Evolutionary conservation across 352 stramenopile species (phyloP).

Genomic region (Phytophthora pluvialis): DNA sequence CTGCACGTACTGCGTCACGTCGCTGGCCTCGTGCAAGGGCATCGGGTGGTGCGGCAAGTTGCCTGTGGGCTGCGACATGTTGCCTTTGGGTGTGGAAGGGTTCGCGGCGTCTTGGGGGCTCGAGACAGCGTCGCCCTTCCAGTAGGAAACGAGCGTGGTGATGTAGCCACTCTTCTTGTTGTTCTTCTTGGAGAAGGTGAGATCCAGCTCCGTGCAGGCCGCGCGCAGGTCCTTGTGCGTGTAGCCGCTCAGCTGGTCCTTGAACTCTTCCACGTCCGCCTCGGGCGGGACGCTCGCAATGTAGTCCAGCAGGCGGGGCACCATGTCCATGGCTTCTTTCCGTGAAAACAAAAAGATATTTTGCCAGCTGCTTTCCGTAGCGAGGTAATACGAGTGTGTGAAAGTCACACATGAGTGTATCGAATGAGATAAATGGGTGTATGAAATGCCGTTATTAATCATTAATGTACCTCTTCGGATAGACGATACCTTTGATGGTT

Average conservation of each 20-base stretch:
- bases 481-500: too few species aligned
- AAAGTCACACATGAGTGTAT: neutral
- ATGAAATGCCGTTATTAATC: neutral
- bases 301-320: slow-evolving; percentile 27
- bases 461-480: too few species aligned
- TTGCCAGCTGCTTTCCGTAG: neutral
- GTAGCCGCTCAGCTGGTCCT: slow-evolving; percentile 24
- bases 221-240: slow-evolving; percentile 22
- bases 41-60: slow-evolving; percentile 13
- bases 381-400: neutral
- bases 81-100: neutral
- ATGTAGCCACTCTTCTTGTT: slow-evolving; percentile 31
- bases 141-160: slow-evolving; percentile 17
- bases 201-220: slow-evolving; percentile 18
- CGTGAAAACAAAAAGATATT: slow-evolving; percentile 1
- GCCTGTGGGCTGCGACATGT: slow-evolving; percentile 2
- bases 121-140: slow-evolving; percentile 7
- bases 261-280: slow-evolving; percentile 19
- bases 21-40: slow-evolving; percentile 15
- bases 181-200: slow-evolving; percentile 8
- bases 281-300: slow-evolving; percentile 14
- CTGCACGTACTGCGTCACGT: slow-evolving; percentile 24
- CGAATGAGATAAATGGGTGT: neutral
- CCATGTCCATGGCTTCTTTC: slow-evolving; percentile 21
- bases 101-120: neutral